A percentile compares a stretch with the other conserved stretches of the same genome.
Evolutionary conservation across 2,329 filamentous ascomycete genomes (phyloP).

Genomic region (Pyrenophora graminea): DNA sequence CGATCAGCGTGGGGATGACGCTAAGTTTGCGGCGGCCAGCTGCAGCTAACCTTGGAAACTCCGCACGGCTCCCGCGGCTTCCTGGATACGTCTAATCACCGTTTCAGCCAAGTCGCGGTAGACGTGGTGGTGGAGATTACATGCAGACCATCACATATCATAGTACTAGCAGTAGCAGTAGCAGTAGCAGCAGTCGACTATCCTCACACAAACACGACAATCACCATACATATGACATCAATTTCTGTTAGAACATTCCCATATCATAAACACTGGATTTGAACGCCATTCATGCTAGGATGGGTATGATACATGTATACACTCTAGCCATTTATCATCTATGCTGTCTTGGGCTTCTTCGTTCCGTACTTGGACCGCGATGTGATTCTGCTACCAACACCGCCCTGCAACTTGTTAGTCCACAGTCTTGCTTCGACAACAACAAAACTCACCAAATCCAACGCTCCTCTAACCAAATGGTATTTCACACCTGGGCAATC

Average conservation of each 20-base stretch:
- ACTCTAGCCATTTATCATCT: conserved; percentile 16
- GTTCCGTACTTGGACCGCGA: conserved; percentile 96
- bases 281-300: conserved; percentile 34
- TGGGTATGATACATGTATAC: conserved; percentile 36
- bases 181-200: no score
- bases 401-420: conserved; percentile 66
- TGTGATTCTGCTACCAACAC: conserved; percentile 81
- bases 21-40: conserved; percentile 9
- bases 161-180: no score
- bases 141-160: no score
- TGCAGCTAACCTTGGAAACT: conserved; percentile 4
- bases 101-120: no score
- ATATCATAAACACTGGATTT: not conserved
- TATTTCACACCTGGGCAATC: conserved; percentile 99
- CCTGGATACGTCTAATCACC: no score
- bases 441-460: conserved; percentile 78
- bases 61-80: conserved; percentile 5
- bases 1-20: conserved; percentile 10
- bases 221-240: no score
- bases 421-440: not conserved
- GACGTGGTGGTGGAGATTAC: no score
- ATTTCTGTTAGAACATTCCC: not conserved
- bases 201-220: no score
- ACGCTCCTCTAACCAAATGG: conserved; percentile 84
- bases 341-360: conserved; percentile 84